These are phyloP conservation scores for Neurospora sublineolata DNA, from an alignment of 495 filamentous ascomycete genomes.

Conservation along the genomic window DNA sequence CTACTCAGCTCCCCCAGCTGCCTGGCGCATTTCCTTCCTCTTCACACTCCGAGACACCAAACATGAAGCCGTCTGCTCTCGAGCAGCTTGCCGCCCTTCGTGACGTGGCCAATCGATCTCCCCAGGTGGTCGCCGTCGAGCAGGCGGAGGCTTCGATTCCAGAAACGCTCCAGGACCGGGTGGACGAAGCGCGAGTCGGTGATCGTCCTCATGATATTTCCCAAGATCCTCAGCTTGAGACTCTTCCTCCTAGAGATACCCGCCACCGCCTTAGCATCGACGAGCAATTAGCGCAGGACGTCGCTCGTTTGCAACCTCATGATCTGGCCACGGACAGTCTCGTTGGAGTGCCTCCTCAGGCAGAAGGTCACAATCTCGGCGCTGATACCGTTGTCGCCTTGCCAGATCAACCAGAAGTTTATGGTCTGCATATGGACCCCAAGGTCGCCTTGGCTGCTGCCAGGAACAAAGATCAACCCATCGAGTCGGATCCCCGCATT, in stretches of 20 bases:
- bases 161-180: neutral
- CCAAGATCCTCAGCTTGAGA: neutral
- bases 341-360: neutral
- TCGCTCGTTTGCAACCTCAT: neutral
- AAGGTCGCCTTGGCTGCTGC: neutral
- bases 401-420: neutral
- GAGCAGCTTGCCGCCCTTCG: neutral
- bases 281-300: neutral
- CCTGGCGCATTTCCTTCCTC: neutral
- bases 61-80: neutral
- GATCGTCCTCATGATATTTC: neutral
- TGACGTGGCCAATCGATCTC: neutral
- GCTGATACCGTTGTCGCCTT: neutral
- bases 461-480: neutral
- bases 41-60: neutral
- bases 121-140: neutral
- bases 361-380: neutral
- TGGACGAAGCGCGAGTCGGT: neutral
- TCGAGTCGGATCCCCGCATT: conserved; percentile 6
- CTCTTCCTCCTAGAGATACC: neutral
- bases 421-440: conserved; percentile 1
- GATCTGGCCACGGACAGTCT: neutral
- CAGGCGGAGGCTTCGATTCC: neutral
- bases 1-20: neutral
- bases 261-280: neutral